A percentile compares a stretch with the other conserved stretches of the same genome.
Evolutionary conservation across 805 yeast species (phyloP).

Genomic region (Wickerhamomyces bovis): DNA sequence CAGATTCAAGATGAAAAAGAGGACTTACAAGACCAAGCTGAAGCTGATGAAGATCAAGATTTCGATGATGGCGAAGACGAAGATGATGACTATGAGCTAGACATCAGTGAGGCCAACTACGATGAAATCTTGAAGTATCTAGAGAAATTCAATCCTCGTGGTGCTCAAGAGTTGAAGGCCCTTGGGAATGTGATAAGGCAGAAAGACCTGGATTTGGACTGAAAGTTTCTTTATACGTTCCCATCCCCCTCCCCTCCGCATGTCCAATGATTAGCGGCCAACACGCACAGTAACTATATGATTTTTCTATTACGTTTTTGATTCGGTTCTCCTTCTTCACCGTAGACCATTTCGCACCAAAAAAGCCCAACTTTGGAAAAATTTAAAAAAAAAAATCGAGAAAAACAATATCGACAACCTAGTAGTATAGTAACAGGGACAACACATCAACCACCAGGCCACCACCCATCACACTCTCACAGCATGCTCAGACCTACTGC

Average conservation of each 20-base stretch:
- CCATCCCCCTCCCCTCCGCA: neutral
- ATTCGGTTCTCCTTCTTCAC: neutral
- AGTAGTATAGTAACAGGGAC: too few relatives aligned
- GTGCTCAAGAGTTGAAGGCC: slow-evolving; percentile 16
- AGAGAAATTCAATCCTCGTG: slow-evolving; percentile 19
- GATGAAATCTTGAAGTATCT: slow-evolving; percentile 19
- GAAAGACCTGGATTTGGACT: slow-evolving; percentile 8
- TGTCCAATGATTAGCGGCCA: neutral
- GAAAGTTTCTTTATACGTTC: neutral
- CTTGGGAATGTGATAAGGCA: slow-evolving; percentile 16
- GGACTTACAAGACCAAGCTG: slow-evolving; percentile 18
- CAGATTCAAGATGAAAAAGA: slow-evolving; percentile 22
- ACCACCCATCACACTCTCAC: neutral
- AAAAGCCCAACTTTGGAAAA: neutral
- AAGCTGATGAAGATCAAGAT: slow-evolving; percentile 26
- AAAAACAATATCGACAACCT: neutral
- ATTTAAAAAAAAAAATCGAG: neutral
- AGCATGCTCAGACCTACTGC: neutral
- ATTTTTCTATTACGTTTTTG: too few relatives aligned
- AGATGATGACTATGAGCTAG: slow-evolving; percentile 27
- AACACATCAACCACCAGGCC: neutral
- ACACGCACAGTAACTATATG: neutral
- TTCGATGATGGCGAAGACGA: slow-evolving; percentile 27
- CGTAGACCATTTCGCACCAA: neutral
- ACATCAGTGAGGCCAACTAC: slow-evolving; percentile 19